Base-by-base conservation (phyloP, 257 asterid genomes). In the Misopates orontium region DNA sequence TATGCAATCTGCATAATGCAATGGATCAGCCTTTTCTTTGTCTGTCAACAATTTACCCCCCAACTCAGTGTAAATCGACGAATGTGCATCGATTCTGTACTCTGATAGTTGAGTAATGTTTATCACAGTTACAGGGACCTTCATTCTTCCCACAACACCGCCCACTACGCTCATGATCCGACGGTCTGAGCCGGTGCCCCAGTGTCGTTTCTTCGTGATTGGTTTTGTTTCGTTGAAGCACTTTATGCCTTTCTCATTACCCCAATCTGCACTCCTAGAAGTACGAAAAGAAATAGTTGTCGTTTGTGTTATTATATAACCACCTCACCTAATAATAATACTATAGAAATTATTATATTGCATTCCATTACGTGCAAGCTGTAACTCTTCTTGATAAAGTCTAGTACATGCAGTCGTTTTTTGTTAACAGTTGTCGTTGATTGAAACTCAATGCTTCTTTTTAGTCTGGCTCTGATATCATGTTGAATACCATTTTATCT, bases 161-260 rank as follows among this genome's bases (percentile, higher is more conserved):
- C 62, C 62, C 74, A 87, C 96, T 56, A 69, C 89, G 0, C 77
- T 68, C 96, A 87, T 89, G 58, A 92, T 78, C 68, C 63, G 70
- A 51, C 58, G 77, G 71, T 87, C 80, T 5, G 98, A 89, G 7
- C 95, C 96, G 6, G 77, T 86, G 66, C 96, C 94, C 95, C 94
- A 87, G 50, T 89, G 86, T 17, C 82, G 55, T 68, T 71, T 82
- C 73, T 75, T 79, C 56, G 5, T 47, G n/a, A 92, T 73, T 10
- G 96, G 97, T 31, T 23, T 76, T 16, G 93, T 89, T 72, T 89
- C 96, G n/a, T 92, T 87, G 81, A 80, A 92, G 81, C 96, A 92
- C 45, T 70, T 89, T 0, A 75, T 85, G 22, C 96, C 97, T 0
- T 82, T 71, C 64, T 52, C 73, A 4, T 75, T 70, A 1, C 95